Evolutionary conservation across 495 filamentous ascomycete genomes (phyloP), one percentile per base, ranked within the genome.

Genomic region (Neurospora sp.): DNA sequence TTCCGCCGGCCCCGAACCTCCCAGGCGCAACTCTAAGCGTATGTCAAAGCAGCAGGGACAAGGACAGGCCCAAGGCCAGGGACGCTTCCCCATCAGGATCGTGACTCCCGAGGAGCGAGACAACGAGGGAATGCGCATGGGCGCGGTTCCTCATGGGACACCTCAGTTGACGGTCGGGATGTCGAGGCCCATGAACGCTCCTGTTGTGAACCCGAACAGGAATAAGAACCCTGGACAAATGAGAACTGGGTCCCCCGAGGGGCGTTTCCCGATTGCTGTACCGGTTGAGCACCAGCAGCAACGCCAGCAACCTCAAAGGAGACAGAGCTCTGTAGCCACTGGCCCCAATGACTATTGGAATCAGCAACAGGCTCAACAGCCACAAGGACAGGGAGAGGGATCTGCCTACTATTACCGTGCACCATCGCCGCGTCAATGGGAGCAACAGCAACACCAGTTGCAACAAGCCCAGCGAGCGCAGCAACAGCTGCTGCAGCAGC

Each of bases 191-290:
- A 70, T 74, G 70, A 72, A 73, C 31, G 72, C 69, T 12, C 73
- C 74, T 3, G 45, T 31, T n/a, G 38, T 78, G 5, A 78, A 76
- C 40, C 75, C 79, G 4, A 59, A 42, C 27, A 72, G 73, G n/a
- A 76, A 71, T 45, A 74, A 76, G 44, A 77, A 80, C 39, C 79
- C 78, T 40, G 76, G 53, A 2, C 75, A 74, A n/a, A 45, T 70
- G 27, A 72, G 72, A 22, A 79, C 78, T 0, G 80, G 79, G 3
- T 82, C 79, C 3, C 81, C 81, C 1, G 78, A 78, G 42, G 18
- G 74, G 37, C 37, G 38, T 7, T 35, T 40, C 71, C 20, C 65
- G 37, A 65, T 65, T 65, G 53, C 53, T 37, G 53, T 65, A 9
- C 69, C 72, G 1, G 53, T 70, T 59, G 76, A 74, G 65, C 16